Base-by-base conservation (phyloP, 2,329 filamentous ascomycete genomes). In the Fusarium sp. region DNA sequence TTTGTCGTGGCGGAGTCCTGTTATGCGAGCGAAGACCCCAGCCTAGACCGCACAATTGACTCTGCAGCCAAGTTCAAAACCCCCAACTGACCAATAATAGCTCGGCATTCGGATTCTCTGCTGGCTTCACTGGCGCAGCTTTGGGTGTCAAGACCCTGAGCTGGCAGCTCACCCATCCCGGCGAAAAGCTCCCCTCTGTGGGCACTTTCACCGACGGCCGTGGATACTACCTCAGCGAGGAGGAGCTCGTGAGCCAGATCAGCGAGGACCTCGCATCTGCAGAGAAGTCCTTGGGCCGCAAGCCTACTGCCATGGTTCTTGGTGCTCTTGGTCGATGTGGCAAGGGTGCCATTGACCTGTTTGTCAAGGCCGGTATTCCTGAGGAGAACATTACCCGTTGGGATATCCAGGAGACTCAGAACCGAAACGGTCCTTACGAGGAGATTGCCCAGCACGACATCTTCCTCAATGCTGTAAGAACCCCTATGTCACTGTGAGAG, bases 251-350 rank as follows among this genome's bases (percentile, higher is more conserved):
- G 24, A 70, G 68, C 56, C 75, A 80, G 67, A 78, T 80, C 27
- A 65, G 72, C 8, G 65, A 71, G 38, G 75, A 79, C 24, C 38
- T 97, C 66, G 84, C 87, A 42, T 90, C 95, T 76, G 91, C 97
- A 74, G 93, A 94, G 87, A 89, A 90, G 78, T 88, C 90, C 42
- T 86, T 97, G 29, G 89, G 90, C 78, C 81, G 83, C 31, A 91
- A 93, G 76, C 95, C 95, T 6, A 90, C 90, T 71, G 90, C 95
- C 69, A 89, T 98, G 69, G 91, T 98, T 62, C 96, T 98, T 73
- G 96, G 96, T 72, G 94, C 90, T 2, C 86, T 93, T n/a, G 92
- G 93, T 44, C 91, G 95, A 75, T 98, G 95, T 80, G 95, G 95
- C 64, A 90, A 89, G 53, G 96, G 96, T 70, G 95, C 95, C 22